Evolutionary conservation across 108 stramenopile genomes (phyloP).

Genomic region (Conticribra weissflogii): DNA sequence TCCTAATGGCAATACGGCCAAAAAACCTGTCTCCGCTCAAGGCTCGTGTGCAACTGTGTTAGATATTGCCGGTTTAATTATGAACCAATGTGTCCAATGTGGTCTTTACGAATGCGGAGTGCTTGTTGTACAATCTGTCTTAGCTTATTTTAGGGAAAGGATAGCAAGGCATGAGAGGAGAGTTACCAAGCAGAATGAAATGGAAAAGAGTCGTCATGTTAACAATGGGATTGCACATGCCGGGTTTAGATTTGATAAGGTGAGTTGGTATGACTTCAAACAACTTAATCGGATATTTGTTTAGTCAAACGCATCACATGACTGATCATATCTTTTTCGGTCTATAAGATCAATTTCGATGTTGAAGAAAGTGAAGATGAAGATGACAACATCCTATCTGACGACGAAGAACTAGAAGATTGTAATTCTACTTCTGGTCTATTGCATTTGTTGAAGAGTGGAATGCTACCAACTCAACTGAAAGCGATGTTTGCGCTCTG

Average conservation of each 20-base stretch:
- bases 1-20: slow-evolving; percentile 2
- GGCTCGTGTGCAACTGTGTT: slow-evolving; percentile 73
- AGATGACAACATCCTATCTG: slow-evolving; percentile 48
- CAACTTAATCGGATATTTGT: background rate
- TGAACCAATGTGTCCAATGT: slow-evolving; percentile 67
- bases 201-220: slow-evolving; percentile 29
- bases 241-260: slow-evolving; percentile 61
- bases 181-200: slow-evolving; percentile 24
- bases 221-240: slow-evolving; percentile 37
- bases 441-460: slow-evolving; percentile 54
- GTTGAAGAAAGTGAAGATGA: slow-evolving; percentile 52
- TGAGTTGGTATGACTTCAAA: slow-evolving; percentile 28
- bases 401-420: slow-evolving; percentile 64
- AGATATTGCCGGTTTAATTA: slow-evolving; percentile 68
- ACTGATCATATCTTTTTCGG: background rate
- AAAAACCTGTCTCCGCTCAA: slow-evolving; percentile 51
- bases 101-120: slow-evolving; percentile 60
- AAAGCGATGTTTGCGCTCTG: slow-evolving; percentile 61
- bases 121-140: slow-evolving; percentile 70
- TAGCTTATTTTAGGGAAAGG: slow-evolving; percentile 69
- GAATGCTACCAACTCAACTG: slow-evolving; percentile 70
- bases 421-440: slow-evolving; percentile 2
- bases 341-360: slow-evolving; percentile 19
- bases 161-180: slow-evolving; percentile 39
- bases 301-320: slow-evolving; percentile 7